Conservation (phyloP, 2,329 filamentous ascomycete species). For the Neonectria hederae region DNA sequence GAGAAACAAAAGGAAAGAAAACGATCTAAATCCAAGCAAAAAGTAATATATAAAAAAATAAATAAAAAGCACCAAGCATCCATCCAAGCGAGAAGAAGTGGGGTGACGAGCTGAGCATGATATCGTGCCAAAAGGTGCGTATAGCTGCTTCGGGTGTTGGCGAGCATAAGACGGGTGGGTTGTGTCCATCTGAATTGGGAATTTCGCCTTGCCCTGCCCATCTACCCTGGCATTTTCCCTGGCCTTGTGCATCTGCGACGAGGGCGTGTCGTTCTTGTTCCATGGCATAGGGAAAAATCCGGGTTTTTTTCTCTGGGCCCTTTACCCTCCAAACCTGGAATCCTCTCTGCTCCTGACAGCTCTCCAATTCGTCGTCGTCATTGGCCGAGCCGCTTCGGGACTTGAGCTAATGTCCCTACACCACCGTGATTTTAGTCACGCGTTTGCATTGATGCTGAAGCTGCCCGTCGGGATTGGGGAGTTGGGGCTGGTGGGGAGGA, state of each 20-base stretch:
- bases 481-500: constrained; percentile 10
- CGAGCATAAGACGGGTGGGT: constrained; percentile 3
- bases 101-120: constrained; percentile 14
- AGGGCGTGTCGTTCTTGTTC: neutral
- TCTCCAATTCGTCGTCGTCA: constrained; percentile 8
- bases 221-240: neutral
- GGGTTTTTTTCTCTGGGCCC: neutral
- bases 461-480: constrained; percentile 19
- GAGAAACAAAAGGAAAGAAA: constrained; percentile 17
- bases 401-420: constrained; percentile 20
- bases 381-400: constrained; percentile 23
- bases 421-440: constrained; percentile 21
- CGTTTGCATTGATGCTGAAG: constrained; percentile 30
- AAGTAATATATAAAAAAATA: constrained; percentile 6
- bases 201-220: neutral
- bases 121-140: neutral
- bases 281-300: constrained; percentile 18
- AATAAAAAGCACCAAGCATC: constrained; percentile 14
- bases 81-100: constrained; percentile 27
- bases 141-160: constrained; percentile 10
- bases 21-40: neutral
- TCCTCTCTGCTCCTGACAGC: neutral
- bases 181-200: neutral
- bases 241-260: constrained; percentile 8
- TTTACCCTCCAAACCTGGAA: neutral